phyloP scores from a whole-genome alignment of 2,329 filamentous ascomycete genomes.

The Alternaria novae-zelandiae region DNA sequence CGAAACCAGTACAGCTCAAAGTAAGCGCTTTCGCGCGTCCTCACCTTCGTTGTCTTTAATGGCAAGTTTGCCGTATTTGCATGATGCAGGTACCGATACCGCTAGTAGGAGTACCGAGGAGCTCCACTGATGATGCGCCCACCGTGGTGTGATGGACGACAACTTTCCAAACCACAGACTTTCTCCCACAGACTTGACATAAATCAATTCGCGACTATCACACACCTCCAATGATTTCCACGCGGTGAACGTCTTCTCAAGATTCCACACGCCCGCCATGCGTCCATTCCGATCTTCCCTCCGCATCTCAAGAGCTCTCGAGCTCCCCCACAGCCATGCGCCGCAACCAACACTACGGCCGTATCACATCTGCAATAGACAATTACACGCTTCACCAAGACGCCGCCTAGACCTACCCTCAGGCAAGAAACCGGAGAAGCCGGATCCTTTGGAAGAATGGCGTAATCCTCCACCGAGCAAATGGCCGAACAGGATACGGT shows the following conservation, averaged over 20 bases:
- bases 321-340: slow-evolving; percentile 35
- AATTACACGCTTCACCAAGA: slow-evolving; percentile 20
- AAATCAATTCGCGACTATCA: slow-evolving; percentile 2
- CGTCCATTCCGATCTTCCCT: slow-evolving; percentile 34
- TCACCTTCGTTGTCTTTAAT: not conserved
- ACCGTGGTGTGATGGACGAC: slow-evolving; percentile 42
- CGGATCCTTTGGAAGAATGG: slow-evolving; percentile 40
- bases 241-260: slow-evolving; percentile 17
- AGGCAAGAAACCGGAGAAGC: slow-evolving; percentile 23
- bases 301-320: slow-evolving; percentile 33
- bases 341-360: slow-evolving; percentile 28
- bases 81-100: slow-evolving; percentile 17
- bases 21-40: not conserved
- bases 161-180: slow-evolving; percentile 10
- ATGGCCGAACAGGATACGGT: slow-evolving; percentile 51
- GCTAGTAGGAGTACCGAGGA: slow-evolving; percentile 16
- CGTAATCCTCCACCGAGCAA: slow-evolving; percentile 45
- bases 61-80: slow-evolving; percentile 26
- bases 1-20: not conserved
- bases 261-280: slow-evolving; percentile 34
- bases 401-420: slow-evolving; percentile 28
- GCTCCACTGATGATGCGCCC: slow-evolving; percentile 26
- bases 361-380: slow-evolving; percentile 20
- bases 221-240: slow-evolving; percentile 17
- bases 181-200: slow-evolving; percentile 11